These are phyloP conservation scores for Calocybe gangraenosa DNA, from an alignment of 768 basidiomycete species.

Conservation along the genomic window DNA sequence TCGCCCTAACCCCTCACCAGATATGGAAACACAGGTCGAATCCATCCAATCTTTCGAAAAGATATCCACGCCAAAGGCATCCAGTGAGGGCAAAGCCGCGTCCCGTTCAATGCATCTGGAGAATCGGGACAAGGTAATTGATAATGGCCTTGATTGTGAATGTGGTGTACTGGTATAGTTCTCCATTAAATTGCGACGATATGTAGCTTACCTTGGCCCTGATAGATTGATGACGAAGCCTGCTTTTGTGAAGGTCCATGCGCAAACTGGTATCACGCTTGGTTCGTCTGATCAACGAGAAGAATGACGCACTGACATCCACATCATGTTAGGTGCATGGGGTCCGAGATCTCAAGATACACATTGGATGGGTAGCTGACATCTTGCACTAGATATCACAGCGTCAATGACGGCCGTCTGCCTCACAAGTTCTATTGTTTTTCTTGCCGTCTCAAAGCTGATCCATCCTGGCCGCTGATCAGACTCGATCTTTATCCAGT, in stretches of 20 bases:
- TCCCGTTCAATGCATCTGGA: neutral
- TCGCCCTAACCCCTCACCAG: slow-evolving; percentile 17
- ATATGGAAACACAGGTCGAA: slow-evolving; percentile 40
- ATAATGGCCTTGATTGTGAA: slow-evolving; percentile 57
- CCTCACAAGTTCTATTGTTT: slow-evolving; percentile 67
- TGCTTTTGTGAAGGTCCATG: slow-evolving; percentile 74
- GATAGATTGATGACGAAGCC: slow-evolving; percentile 51
- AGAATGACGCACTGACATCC: neutral
- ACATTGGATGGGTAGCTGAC: neutral
- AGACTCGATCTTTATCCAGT: slow-evolving; percentile 50
- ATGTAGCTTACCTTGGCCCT: neutral
- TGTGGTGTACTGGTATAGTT: slow-evolving; percentile 56
- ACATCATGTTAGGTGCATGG: slow-evolving; percentile 56
- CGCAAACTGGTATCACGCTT: slow-evolving; percentile 69
- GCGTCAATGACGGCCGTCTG: slow-evolving; percentile 49
- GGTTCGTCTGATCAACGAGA: slow-evolving; percentile 38
- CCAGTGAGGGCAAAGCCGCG: slow-evolving; percentile 12
- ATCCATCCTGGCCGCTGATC: slow-evolving; percentile 69
- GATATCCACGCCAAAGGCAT: slow-evolving; percentile 6
- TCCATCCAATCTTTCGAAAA: slow-evolving; percentile 36
- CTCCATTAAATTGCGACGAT: neutral
- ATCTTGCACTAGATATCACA: slow-evolving; percentile 51
- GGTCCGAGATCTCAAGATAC: slow-evolving; percentile 27
- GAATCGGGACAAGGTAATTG: slow-evolving; percentile 18
- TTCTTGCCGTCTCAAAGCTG: slow-evolving; percentile 67